Conservation (phyloP, 2,329 filamentous ascomycete genomes). For the Aspergillus novoparasiticus region DNA sequence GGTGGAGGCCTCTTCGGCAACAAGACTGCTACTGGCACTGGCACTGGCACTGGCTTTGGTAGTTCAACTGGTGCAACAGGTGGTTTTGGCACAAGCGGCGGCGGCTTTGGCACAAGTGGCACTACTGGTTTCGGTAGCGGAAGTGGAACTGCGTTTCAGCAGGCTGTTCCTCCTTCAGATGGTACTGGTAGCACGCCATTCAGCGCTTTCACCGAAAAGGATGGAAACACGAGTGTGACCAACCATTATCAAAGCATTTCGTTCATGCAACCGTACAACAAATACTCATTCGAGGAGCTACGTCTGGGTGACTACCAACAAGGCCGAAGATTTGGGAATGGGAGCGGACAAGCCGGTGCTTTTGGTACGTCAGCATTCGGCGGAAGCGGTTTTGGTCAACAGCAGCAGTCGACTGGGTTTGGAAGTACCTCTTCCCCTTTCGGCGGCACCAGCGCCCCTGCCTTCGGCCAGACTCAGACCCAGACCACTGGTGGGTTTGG, state of each 20-base stretch:
- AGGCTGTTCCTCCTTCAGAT: slow-evolving; percentile 43
- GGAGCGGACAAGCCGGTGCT: slow-evolving; percentile 75
- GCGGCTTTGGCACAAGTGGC: slow-evolving; percentile 33
- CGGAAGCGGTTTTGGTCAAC: slow-evolving; percentile 48
- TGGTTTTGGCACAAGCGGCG: slow-evolving; percentile 32
- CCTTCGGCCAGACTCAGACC: slow-evolving; percentile 48
- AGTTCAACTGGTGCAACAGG: slow-evolving; percentile 18
- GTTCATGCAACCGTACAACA: slow-evolving; percentile 61
- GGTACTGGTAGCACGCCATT: slow-evolving; percentile 52
- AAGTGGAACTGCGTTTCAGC: slow-evolving; percentile 46
- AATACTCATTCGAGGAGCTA: slow-evolving; percentile 84
- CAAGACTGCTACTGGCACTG: slow-evolving; percentile 10
- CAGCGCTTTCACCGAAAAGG: slow-evolving; percentile 49
- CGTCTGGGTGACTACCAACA: slow-evolving; percentile 85
- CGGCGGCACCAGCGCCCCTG: slow-evolving; percentile 40
- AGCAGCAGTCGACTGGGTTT: slow-evolving; percentile 45
- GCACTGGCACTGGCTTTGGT: slow-evolving; percentile 19
- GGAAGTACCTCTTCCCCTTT: slow-evolving; percentile 48
- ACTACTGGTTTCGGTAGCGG: slow-evolving; percentile 36
- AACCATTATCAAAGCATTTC: slow-evolving; percentile 53
- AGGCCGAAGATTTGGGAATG: slow-evolving; percentile 80
- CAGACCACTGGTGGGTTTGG: slow-evolving; percentile 45
- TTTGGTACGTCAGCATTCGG: slow-evolving; percentile 72
- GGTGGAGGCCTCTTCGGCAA: slow-evolving; percentile 32
- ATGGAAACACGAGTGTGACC: slow-evolving; percentile 39